Conservation (phyloP, 305 asterid genomes). For the Fraxinus platypoda region DNA sequence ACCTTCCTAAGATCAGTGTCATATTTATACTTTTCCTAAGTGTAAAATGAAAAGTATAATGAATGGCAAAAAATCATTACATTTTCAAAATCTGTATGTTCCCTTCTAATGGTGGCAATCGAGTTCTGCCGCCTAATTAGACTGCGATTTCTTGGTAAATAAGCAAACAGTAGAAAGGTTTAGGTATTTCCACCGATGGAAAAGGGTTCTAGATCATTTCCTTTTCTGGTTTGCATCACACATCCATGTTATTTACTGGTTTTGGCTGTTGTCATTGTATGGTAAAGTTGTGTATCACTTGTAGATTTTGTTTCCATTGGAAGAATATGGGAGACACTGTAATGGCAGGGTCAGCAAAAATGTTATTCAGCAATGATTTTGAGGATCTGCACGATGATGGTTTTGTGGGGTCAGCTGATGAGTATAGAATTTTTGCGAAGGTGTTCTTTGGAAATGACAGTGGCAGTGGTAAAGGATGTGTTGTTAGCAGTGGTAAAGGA, state of each 20-base stretch:
- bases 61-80: background rate
- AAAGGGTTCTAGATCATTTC: background rate
- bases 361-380: constrained; percentile 54
- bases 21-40: background rate
- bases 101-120: background rate
- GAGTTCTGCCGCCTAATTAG: background rate
- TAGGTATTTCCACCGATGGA: background rate
- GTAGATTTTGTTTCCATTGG: background rate
- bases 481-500: constrained; percentile 40
- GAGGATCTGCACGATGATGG: constrained; percentile 61
- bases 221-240: background rate
- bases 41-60: background rate
- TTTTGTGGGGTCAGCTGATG: constrained; percentile 65
- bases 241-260: background rate
- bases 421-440: constrained; percentile 56
- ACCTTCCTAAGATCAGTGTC: background rate
- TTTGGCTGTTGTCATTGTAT: background rate
- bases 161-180: background rate
- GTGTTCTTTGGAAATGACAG: constrained; percentile 53
- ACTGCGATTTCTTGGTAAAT: background rate
- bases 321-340: constrained; percentile 29
- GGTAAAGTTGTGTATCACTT: background rate
- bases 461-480: constrained; percentile 37
- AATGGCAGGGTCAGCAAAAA: constrained; percentile 36
- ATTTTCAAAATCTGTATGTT: background rate